Base-by-base conservation (phyloP, 192 early-diverging fungal genomes). In the Glomus cerebriforme region DNA sequence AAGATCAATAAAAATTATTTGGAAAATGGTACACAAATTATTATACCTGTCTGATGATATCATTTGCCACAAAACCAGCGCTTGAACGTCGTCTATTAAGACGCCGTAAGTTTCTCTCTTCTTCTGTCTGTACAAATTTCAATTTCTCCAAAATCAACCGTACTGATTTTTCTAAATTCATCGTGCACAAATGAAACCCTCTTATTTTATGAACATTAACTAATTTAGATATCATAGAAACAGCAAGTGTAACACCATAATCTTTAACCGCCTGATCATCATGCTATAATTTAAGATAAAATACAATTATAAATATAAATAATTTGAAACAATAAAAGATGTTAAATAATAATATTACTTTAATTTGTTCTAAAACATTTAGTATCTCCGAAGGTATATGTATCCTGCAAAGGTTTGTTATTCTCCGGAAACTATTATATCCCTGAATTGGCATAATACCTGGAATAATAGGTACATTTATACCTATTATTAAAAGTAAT, bases 261-360 rank as follows among this genome's bases (percentile, higher is more conserved):
- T 95, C 95, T 85, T 97, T 97, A 27, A 99, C 94, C 17, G 96
- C 96, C 80, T 93, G 91, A 87, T 99, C 98, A 77, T 99, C 96
- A 79, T 88, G 91, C 66, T 68, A 68, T 13, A 63, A 8, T 29
- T 9, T 3, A 31, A 63, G n/a, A 63, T 29, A 67, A 34, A 35
- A n/a, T 22, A 22, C 2, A 35, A 39, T n/a, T 35, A 1, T 54
- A 22, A 19, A 7, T n/a, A 54, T 22, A 6, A 19, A 54, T 22
- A 54, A 54, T 22, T 7, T 54, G 15, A 15, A 54, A 22, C 47
- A 22, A 22, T 22, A 7, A 54, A 15, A 19, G 22, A 54, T 54
- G 0, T 6, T 54, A 12, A 22, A 54, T 22, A 54, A 22, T 22
- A 22, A 22, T 4, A 0, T 1, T n/a, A 68, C 66, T 82, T 96